Evolutionary conservation across 192 early-diverging fungal genomes (phyloP).

Genomic region (Backusella parvicylindrica): DNA sequence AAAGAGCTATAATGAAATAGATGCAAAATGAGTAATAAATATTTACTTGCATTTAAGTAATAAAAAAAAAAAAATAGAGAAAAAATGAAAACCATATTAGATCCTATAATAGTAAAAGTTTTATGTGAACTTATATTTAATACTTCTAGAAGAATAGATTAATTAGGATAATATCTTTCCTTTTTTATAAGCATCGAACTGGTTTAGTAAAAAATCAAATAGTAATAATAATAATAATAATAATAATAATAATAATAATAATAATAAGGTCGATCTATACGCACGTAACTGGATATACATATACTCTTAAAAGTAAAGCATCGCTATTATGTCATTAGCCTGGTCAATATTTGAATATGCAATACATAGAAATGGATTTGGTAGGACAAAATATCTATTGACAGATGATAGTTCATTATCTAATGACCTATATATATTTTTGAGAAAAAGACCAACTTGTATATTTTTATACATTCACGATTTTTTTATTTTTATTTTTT

Average conservation of each 20-base stretch:
- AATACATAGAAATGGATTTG: not conserved
- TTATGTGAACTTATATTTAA: not conserved
- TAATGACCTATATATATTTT: not conserved
- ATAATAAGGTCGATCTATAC: not conserved
- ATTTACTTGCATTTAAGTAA: not conserved
- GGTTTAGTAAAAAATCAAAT: not conserved
- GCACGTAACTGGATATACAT: not conserved
- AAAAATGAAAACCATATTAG: not conserved
- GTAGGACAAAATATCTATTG: not conserved
- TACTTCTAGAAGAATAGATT: not conserved
- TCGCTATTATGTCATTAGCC: not conserved
- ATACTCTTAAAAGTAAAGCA: not conserved
- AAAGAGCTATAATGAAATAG: too few relatives aligned
- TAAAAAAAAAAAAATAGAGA: not conserved
- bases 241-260: not conserved
- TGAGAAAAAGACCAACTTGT: not conserved
- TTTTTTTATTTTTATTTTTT: not conserved
- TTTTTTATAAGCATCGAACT: not conserved
- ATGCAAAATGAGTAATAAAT: not conserved
- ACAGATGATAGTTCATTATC: not conserved
- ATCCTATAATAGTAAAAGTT: not conserved
- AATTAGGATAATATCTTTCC: not conserved
- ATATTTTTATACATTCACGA: not conserved
- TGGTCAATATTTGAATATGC: not conserved
- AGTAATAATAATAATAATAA: too few relatives aligned